Evolutionary conservation across 2,329 filamentous ascomycete genomes (phyloP).

Genomic region (Seiridium cupressi): DNA sequence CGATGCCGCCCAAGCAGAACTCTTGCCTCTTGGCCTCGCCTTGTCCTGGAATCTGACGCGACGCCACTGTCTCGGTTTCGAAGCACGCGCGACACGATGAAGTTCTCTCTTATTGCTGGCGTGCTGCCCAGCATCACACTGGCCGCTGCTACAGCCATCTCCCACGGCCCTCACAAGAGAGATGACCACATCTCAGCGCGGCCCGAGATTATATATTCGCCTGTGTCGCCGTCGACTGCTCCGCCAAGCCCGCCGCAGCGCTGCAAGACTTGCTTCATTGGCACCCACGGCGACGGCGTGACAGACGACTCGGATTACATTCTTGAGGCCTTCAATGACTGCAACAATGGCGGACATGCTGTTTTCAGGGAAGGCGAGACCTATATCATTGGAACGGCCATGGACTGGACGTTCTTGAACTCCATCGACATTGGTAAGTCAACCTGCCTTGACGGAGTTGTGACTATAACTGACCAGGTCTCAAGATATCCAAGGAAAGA

Average conservation of each 20-base stretch:
- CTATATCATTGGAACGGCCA: conserved; percentile 60
- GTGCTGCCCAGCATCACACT: not conserved
- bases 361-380: conserved; percentile 50
- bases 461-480: not conserved
- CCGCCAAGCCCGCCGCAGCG: conserved; percentile 4
- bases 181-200: conserved; percentile 5
- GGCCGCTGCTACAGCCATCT: not conserved
- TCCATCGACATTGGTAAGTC: conserved; percentile 51
- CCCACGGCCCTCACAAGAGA: not conserved
- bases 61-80: not conserved
- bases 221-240: not conserved
- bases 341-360: conserved; percentile 58
- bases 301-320: conserved; percentile 7
- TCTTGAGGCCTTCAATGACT: conserved; percentile 7
- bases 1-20: not conserved
- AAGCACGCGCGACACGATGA: not conserved
- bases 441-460: conserved; percentile 25
- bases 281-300: conserved; percentile 6
- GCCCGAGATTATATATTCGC: conserved; percentile 7
- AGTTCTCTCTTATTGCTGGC: not conserved
- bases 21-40: not conserved
- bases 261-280: conserved; percentile 8
- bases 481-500: conserved; percentile 18
- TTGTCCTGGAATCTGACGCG: not conserved
- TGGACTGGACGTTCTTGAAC: conserved; percentile 61